A percentile compares a stretch with the other conserved stretches of the same genome.
Conservation (phyloP, 257 asterid species). For the Cinchona pubescens region DNA sequence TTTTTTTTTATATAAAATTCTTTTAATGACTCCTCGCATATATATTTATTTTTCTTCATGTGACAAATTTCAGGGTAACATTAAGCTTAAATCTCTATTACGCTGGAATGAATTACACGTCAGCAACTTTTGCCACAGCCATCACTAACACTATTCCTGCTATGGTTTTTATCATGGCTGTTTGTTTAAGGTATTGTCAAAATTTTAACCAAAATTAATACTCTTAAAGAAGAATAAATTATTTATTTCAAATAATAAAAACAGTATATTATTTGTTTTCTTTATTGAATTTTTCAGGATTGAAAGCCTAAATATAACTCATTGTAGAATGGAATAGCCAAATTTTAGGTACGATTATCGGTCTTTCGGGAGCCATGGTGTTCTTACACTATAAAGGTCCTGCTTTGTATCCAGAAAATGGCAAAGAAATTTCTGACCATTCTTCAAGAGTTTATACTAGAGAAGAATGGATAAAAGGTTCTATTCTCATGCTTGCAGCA, state of each 20-base stretch:
- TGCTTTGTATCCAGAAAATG: constrained; percentile 23
- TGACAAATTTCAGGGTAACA: constrained; percentile 37
- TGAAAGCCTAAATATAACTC: constrained; percentile 36
- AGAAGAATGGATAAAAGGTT: constrained; percentile 63
- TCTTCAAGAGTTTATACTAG: constrained; percentile 17
- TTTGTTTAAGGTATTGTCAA: constrained; percentile 42
- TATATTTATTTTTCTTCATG: neutral
- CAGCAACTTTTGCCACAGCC: constrained; percentile 67
- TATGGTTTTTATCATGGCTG: constrained; percentile 52
- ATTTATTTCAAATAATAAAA: neutral
- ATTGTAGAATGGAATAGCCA: constrained; percentile 55
- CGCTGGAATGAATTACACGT: constrained; percentile 36
- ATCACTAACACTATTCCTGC: constrained; percentile 47
- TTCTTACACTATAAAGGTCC: constrained; percentile 63
- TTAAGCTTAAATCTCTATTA: constrained; percentile 44
- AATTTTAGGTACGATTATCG: constrained; percentile 42
- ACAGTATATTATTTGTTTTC: neutral
- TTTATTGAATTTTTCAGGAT: constrained; percentile 26
- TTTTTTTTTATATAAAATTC: too few species aligned
- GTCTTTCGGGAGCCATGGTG: constrained; percentile 51
- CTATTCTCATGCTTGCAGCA: constrained; percentile 44
- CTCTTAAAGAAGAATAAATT: neutral
- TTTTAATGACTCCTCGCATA: too few species aligned
- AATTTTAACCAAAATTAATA: neutral
- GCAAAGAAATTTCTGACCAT: constrained; percentile 13